Percentiles rank a stretch among this genome's conserved stretches.
phyloP scores from a whole-genome alignment of 1,284 basidiomycete species.

The Apiotrichum siamense region DNA sequence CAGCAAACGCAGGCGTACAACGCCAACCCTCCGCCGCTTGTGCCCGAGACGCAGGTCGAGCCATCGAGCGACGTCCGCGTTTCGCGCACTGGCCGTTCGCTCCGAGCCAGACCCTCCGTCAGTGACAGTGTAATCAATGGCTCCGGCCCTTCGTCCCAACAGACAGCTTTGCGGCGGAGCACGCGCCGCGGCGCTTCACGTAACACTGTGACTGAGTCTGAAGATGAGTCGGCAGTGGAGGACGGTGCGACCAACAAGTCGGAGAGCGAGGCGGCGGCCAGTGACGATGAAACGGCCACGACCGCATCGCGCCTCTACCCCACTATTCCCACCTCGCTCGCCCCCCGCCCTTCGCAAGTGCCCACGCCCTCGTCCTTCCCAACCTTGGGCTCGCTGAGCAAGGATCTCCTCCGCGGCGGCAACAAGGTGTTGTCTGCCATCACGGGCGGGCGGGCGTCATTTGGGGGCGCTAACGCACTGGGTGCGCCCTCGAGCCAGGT shows the following conservation, averaged over 20 bases:
- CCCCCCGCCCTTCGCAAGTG: neutral
- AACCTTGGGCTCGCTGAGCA: slow-evolving; percentile 8
- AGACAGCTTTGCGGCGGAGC: neutral
- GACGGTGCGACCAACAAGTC: neutral
- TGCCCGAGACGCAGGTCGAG: slow-evolving; percentile 17
- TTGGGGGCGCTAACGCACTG: neutral
- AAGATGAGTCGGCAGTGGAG: neutral
- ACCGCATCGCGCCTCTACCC: slow-evolving; percentile 1
- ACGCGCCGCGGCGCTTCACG: neutral
- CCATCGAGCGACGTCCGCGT: neutral
- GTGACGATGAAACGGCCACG: slow-evolving; percentile 7
- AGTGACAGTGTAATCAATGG: neutral
- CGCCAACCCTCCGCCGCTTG: slow-evolving; percentile 17
- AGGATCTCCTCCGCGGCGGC: slow-evolving; percentile 11
- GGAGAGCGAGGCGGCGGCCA: slow-evolving; percentile 1
- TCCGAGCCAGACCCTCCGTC: neutral
- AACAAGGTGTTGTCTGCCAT: neutral
- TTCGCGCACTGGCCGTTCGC: neutral
- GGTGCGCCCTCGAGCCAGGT: neutral
- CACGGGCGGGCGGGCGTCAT: neutral
- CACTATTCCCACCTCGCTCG: neutral
- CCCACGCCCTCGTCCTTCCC: slow-evolving; percentile 13
- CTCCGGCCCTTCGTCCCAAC: neutral
- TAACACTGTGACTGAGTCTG: neutral
- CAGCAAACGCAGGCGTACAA: slow-evolving; percentile 27